Base-by-base conservation (phyloP, 768 basidiomycete genomes). In the Mycena vulgaris region DNA sequence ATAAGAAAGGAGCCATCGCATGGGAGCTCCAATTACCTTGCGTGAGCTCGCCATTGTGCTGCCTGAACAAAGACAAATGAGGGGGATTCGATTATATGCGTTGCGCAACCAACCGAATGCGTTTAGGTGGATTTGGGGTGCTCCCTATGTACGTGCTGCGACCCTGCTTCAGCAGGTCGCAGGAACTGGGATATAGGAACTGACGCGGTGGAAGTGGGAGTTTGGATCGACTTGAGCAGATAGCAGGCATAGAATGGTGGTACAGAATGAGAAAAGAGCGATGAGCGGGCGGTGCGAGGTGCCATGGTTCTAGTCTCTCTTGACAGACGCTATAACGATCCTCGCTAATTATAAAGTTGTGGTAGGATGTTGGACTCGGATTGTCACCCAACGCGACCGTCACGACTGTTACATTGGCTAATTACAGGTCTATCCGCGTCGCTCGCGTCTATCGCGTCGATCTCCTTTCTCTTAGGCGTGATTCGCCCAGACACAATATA, bases 211-310 rank as follows among this genome's bases (percentile, higher is more conserved):
- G 90, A 85, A 25, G 82, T 80, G 0, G 89, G 83, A 0, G 85
- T 87, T 30, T 88, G 85, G 2, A 89, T 78, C 0, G 93, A 93
- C 75, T 91, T 91, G 28, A 96, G 84, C 0, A 96, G 86, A 77
- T 96, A 96, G 78, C 94, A 95, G 5, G 93, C 92, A 77, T 96
- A 96, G 78, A 96, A 94, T 0, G 85, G 74, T 0, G 92, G 92
- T 70, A 90, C 88, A 2, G 77, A 75, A 71, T 89, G 89, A 13
- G 78, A 74, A 17, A 79, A 62, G 11, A 84, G 75, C 16, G 80
- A 78, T 0, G 81, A 76, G 16, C 73, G 72, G 28, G 75, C 53
- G 9, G 55, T 59, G 19, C 21, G 42, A 14, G 42, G 42, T 21
- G 42, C 42, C 42, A 45, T 45, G 21, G 42, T 21, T 45, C 5